These are phyloP conservation scores for Solanum commersonii DNA, from an alignment of 257 asterid genomes.

Conservation along the genomic window DNA sequence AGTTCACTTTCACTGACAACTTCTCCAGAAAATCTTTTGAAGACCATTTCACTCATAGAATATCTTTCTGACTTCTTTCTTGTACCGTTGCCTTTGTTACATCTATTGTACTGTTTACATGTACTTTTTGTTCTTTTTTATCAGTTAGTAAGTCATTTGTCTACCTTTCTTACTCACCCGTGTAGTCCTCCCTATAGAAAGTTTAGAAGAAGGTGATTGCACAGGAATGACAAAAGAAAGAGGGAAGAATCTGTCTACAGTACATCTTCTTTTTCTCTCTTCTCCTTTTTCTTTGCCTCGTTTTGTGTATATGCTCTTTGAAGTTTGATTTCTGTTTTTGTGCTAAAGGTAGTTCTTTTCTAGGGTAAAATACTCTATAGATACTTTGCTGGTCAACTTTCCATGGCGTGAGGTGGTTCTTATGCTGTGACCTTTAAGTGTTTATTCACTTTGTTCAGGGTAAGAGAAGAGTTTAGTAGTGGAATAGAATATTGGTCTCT, in stretches of 20 bases:
- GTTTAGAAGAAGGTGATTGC: background rate
- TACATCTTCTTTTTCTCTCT: background rate
- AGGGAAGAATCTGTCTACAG: background rate
- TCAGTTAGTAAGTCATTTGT: background rate
- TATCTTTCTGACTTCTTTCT: background rate
- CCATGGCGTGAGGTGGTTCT: background rate
- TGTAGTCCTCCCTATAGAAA: background rate
- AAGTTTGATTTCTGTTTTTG: background rate
- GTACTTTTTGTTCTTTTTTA: background rate
- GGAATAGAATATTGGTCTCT: constrained; percentile 90
- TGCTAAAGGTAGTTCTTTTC: background rate
- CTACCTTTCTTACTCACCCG: background rate
- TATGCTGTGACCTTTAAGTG: background rate
- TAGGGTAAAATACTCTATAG: background rate
- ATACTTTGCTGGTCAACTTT: background rate
- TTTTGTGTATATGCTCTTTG: background rate
- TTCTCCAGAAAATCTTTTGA: background rate
- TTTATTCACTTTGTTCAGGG: constrained; percentile 28
- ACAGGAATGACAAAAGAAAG: background rate
- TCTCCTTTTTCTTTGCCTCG: background rate
- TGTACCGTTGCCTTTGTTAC: background rate
- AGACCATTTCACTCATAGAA: background rate
- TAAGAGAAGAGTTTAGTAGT: constrained; percentile 51
- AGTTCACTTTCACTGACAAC: background rate
- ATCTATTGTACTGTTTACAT: background rate